Percentiles rank a stretch among this genome's conserved stretches.
Conservation (phyloP, 768 basidiomycete species). For the Trametes punicea region DNA sequence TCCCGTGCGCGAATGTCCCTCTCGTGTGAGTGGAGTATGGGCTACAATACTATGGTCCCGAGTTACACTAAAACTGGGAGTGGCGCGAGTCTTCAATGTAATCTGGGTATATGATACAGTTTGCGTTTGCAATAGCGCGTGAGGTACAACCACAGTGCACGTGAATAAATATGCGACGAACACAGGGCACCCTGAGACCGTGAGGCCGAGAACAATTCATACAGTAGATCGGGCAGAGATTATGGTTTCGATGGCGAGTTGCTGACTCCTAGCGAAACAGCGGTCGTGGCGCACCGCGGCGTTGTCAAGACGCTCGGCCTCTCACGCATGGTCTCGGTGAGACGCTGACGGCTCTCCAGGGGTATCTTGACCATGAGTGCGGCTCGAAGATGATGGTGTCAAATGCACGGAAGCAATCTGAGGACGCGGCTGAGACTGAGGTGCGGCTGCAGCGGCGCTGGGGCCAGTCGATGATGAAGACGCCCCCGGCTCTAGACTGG, state of each 20-base stretch:
- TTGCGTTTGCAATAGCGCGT: background rate
- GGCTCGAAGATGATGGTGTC: background rate
- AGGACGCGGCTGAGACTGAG: background rate
- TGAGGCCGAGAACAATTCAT: background rate
- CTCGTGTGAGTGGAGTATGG: background rate
- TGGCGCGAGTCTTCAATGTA: background rate
- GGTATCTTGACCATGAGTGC: background rate
- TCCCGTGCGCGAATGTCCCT: background rate
- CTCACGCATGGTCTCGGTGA: slow-evolving; percentile 9
- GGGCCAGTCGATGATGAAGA: background rate
- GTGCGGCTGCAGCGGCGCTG: background rate
- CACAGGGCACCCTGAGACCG: slow-evolving; percentile 2
- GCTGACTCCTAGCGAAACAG: background rate
- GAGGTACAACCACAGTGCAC: slow-evolving; percentile 3
- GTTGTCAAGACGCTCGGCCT: background rate
- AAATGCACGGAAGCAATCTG: background rate
- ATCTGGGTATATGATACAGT: slow-evolving; percentile 13
- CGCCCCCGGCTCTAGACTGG: slow-evolving; percentile 13
- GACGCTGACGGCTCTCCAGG: slow-evolving; percentile 1
- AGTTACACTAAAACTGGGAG: background rate
- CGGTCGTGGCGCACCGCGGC: background rate
- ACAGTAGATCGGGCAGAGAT: background rate
- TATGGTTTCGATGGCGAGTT: background rate
- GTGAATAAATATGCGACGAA: slow-evolving; percentile 6
- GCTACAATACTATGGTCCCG: slow-evolving; percentile 1